Percentiles rank a stretch among this genome's conserved stretches.
These are phyloP conservation scores for Acorus gramineus DNA, from an alignment of 106 monocot genomes.

Conservation along the genomic window DNA sequence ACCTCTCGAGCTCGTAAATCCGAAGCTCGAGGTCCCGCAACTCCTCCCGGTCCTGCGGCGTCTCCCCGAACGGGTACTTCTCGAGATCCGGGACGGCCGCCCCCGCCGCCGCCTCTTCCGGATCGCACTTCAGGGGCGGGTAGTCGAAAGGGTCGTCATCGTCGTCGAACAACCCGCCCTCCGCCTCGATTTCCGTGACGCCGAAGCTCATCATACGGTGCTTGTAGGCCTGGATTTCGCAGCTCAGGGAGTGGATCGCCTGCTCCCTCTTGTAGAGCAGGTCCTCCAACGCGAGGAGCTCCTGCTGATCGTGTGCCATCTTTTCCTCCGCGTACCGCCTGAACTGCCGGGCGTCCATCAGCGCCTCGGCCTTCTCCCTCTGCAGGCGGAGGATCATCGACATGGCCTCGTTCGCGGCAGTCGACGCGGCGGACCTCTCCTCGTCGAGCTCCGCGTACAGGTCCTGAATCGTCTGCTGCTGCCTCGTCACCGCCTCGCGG, in stretches of 20 bases:
- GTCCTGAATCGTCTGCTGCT: slow-evolving; percentile 30
- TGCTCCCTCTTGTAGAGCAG: slow-evolving; percentile 27
- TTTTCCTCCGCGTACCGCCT: slow-evolving; percentile 36
- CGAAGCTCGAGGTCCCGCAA: slow-evolving; percentile 14
- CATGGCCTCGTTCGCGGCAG: slow-evolving; percentile 52
- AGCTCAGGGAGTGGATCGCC: slow-evolving; percentile 21
- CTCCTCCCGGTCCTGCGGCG: neutral
- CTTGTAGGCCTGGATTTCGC: slow-evolving; percentile 22
- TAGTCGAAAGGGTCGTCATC: slow-evolving; percentile 6
- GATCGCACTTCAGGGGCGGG: slow-evolving; percentile 33
- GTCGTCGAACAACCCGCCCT: neutral
- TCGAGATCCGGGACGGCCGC: slow-evolving; percentile 12
- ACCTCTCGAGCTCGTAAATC: slow-evolving; percentile 8
- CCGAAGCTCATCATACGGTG: slow-evolving; percentile 24
- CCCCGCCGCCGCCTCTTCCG: neutral
- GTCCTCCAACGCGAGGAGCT: slow-evolving; percentile 37
- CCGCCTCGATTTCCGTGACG: slow-evolving; percentile 3
- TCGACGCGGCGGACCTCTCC: slow-evolving; percentile 35
- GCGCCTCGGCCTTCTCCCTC: slow-evolving; percentile 50
- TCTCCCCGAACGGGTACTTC: slow-evolving; percentile 12
- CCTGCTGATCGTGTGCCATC: slow-evolving; percentile 40
- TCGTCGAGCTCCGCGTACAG: slow-evolving; percentile 39
- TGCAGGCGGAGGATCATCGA: slow-evolving; percentile 57
- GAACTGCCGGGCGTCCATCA: slow-evolving; percentile 54
- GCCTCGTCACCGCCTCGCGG: slow-evolving; percentile 30